A percentile compares a stretch with the other conserved stretches of the same genome.
These are phyloP conservation scores for Xerocomellus chrysenteron DNA, from an alignment of 768 basidiomycete species.

Conservation along the genomic window DNA sequence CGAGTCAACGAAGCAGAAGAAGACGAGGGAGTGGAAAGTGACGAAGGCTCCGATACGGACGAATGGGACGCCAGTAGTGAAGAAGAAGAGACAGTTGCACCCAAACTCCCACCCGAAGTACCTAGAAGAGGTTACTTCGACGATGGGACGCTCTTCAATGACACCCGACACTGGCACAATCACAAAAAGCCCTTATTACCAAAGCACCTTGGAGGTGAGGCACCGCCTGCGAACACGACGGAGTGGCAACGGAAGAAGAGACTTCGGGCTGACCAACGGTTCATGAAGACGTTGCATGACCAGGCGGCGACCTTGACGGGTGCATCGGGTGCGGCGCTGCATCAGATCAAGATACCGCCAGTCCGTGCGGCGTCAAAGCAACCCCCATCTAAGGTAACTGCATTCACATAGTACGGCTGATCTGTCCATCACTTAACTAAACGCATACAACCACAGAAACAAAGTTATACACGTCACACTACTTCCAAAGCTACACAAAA, in stretches of 20 bases:
- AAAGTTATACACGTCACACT: conserved; percentile 7
- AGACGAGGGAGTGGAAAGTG: conserved; percentile 20
- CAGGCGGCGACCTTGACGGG: conserved; percentile 66
- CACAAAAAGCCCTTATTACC: conserved; percentile 48
- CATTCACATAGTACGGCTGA: background rate
- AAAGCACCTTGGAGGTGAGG: conserved; percentile 50
- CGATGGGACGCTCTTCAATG: conserved; percentile 45
- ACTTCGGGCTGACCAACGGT: conserved; percentile 50
- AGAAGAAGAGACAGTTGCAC: background rate
- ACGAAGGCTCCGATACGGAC: conserved; percentile 17
- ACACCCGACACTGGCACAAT: conserved; percentile 63
- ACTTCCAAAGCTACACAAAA: conserved; percentile 30
- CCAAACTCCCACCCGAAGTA: background rate
- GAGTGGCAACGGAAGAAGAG: conserved; percentile 37
- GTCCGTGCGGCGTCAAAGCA: conserved; percentile 28
- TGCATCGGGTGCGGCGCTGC: conserved; percentile 52
- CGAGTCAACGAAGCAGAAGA: background rate
- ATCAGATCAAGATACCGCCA: conserved; percentile 52
- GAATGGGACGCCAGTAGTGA: conserved; percentile 22
- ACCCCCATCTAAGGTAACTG: conserved; percentile 11
- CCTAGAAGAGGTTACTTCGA: conserved; percentile 30
- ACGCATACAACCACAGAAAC: conserved; percentile 13
- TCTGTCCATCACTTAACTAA: background rate
- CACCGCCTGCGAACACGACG: conserved; percentile 27
- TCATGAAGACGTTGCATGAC: conserved; percentile 54